Evolutionary conservation across 495 filamentous ascomycete genomes (phyloP), one percentile per base, ranked within the genome.

Genomic region (Delitschia confertaspora): DNA sequence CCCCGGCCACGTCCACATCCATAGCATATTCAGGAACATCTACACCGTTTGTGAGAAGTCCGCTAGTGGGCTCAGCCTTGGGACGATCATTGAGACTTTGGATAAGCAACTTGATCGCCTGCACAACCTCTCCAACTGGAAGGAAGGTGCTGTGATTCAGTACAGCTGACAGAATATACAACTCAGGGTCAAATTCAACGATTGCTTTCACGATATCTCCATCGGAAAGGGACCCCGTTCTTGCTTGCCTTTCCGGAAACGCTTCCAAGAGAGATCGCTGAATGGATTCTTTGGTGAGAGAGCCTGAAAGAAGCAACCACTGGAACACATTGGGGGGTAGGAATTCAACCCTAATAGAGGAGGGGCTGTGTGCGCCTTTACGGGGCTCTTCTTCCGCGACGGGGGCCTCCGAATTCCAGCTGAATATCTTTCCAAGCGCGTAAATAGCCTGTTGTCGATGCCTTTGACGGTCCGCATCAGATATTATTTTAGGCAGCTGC

Each of bases 341-440:
- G 18, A 65, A 63, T 6, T 33, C 23, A 24, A 65, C 44, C 16
- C 30, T 25, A 8, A 65, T 42, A 22, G 21, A 29, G 7, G 24
- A 25, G 24, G 36, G 19, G 9, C 13, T 19, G 51, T n/a, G 51
- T 26, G 8, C 45, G 49, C 40, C 57, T 58, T 1, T 25, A 7
- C 45, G 42, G 17, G 16, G 19, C 9, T 34, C 18, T 24, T 49
- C 45, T 6, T 65, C 52, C 29, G 66, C 53, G 25, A 67, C 45
- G 4, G 3, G 2, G 6, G 7, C 7, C 30, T 0, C 3, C 9
- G 21, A 13, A 13, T n/a, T n/a, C 43, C 38, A 55, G 8, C 60
- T 40, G 51, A 81, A 79, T 4, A 80, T 73, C 37, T 69, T 69
- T 1, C 72, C 65, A 4, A 81, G 49, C 20, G 75, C 45, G 60